phyloP scores from a whole-genome alignment of 2,329 filamentous ascomycete species.

The Annulohypoxylon truncatum region DNA sequence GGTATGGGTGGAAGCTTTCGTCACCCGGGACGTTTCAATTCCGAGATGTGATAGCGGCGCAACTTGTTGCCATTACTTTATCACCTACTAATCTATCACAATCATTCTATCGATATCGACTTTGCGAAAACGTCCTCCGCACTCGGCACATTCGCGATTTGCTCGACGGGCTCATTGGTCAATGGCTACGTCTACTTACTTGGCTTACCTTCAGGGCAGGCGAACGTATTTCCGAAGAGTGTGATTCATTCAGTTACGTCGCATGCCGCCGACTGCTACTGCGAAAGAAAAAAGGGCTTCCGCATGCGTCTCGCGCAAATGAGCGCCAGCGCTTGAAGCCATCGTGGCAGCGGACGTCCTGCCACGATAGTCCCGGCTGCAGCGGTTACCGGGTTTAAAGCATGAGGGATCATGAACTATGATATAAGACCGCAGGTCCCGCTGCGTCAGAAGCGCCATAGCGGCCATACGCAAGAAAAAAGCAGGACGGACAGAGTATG shows the following conservation, averaged over 20 bases:
- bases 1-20: not conserved
- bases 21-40: constrained; percentile 25
- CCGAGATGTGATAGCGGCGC: constrained; percentile 36
- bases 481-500: not conserved
- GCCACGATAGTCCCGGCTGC: constrained; percentile 34
- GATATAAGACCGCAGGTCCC: constrained; percentile 1
- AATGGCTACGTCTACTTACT: constrained; percentile 22
- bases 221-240: constrained; percentile 26
- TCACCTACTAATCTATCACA: constrained; percentile 22
- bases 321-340: constrained; percentile 31
- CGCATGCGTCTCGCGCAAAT: constrained; percentile 36
- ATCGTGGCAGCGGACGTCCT: constrained; percentile 27
- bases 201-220: constrained; percentile 14
- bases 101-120: constrained; percentile 23
- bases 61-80: constrained; percentile 33
- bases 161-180: constrained; percentile 28
- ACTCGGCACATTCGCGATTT: constrained; percentile 18
- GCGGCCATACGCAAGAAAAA: constrained; percentile 21
- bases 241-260: constrained; percentile 35
- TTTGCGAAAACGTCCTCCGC: constrained; percentile 9
- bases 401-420: constrained; percentile 5
- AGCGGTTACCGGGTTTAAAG: constrained; percentile 22
- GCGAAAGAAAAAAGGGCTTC: not conserved
- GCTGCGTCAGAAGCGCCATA: constrained; percentile 31
- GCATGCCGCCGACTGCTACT: constrained; percentile 38